These are phyloP conservation scores for Rubia balearica DNA, from an alignment of 305 asterid genomes.

Conservation along the genomic window DNA sequence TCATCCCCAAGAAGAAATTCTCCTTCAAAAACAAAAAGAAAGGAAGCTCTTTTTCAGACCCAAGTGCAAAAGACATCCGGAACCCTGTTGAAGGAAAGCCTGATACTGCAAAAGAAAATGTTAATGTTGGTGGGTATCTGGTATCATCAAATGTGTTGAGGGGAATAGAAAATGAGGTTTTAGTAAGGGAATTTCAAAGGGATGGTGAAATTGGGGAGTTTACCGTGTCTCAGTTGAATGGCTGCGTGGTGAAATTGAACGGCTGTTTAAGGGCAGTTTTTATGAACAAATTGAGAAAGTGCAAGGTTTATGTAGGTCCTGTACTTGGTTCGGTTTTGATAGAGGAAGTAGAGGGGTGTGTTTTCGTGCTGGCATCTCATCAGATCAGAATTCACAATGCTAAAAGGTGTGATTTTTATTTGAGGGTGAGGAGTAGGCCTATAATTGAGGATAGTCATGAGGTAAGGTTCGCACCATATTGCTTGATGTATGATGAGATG, in stretches of 20 bases:
- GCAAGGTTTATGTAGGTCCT: slow-evolving; percentile 67
- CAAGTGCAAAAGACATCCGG: slow-evolving; percentile 16
- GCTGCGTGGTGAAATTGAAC: slow-evolving; percentile 57
- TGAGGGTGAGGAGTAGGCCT: slow-evolving; percentile 82
- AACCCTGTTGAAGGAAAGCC: slow-evolving; percentile 10
- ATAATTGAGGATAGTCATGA: slow-evolving; percentile 69
- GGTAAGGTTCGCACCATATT: slow-evolving; percentile 67
- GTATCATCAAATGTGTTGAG: slow-evolving; percentile 55
- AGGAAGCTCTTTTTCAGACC: slow-evolving; percentile 17
- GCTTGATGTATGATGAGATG: slow-evolving; percentile 55
- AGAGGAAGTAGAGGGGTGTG: slow-evolving; percentile 60
- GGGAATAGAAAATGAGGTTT: slow-evolving; percentile 38
- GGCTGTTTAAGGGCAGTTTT: slow-evolving; percentile 74
- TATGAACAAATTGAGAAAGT: slow-evolving; percentile 49
- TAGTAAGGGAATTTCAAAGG: slow-evolving; percentile 44
- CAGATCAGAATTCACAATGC: slow-evolving; percentile 79
- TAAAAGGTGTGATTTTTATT: slow-evolving; percentile 61
- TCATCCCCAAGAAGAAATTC: slow-evolving; percentile 75
- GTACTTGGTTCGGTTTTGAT: slow-evolving; percentile 75
- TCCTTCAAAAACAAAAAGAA: slow-evolving; percentile 59
- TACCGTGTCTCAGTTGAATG: slow-evolving; percentile 45
- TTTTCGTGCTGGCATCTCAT: slow-evolving; percentile 62
- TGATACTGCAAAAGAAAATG: slow-evolving; percentile 15
- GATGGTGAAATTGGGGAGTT: slow-evolving; percentile 51
- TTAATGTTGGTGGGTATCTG: slow-evolving; percentile 25